Conservation (phyloP, 768 basidiomycete genomes). For the Dioszegia crocea region DNA sequence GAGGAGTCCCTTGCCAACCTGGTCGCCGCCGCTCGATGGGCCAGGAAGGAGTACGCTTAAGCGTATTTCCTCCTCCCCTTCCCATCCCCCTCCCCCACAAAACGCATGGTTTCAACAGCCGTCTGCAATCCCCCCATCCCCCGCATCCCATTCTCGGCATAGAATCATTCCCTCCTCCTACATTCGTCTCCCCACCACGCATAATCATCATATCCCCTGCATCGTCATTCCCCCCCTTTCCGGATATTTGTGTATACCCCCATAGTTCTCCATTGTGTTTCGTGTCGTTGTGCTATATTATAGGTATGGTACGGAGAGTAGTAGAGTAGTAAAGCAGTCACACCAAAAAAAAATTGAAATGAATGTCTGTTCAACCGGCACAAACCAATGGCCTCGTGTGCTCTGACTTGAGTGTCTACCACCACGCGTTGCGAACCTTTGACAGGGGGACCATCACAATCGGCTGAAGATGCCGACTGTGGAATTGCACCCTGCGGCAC, state of each 20-base stretch:
- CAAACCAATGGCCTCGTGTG: background rate
- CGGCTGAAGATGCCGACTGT: no score
- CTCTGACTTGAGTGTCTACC: no score
- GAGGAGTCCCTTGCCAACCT: constrained; percentile 82
- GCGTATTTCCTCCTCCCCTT: constrained; percentile 4
- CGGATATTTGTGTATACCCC: constrained; percentile 1
- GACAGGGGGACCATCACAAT: no score
- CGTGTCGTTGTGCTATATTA: constrained; percentile 10
- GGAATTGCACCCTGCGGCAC: no score
- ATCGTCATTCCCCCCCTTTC: background rate
- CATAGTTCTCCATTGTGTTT: background rate
- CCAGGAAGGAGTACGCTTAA: constrained; percentile 76
- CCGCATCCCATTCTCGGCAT: constrained; percentile 1
- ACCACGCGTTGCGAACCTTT: no score
- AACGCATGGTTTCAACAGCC: constrained; percentile 36
- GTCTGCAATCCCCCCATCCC: constrained; percentile 1
- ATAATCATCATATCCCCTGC: constrained; percentile 15
- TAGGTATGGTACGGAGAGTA: background rate
- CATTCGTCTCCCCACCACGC: background rate
- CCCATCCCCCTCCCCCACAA: background rate
- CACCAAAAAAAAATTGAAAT: constrained; percentile 30
- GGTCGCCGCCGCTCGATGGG: constrained; percentile 88
- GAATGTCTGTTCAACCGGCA: constrained; percentile 49
- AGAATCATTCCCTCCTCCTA: constrained; percentile 1
- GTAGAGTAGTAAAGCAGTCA: constrained; percentile 14